These are phyloP conservation scores for Wickerhamomyces canadensis DNA, from an alignment of 805 yeast species.

Conservation along the genomic window DNA sequence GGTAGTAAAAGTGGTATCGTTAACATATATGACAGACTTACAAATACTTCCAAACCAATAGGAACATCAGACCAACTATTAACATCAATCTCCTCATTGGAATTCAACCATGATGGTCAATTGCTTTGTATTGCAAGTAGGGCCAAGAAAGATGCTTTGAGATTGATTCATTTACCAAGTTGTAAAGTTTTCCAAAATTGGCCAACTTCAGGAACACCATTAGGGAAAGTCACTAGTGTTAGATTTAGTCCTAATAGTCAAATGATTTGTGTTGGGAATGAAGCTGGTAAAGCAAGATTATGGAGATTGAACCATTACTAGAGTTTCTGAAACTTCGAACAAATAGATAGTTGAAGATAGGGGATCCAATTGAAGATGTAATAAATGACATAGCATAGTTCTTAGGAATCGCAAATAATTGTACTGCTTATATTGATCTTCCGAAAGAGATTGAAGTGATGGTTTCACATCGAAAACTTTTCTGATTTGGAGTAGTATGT, in stretches of 20 bases:
- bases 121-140: slow-evolving; percentile 79
- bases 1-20: slow-evolving; percentile 91
- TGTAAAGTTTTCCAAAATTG: slow-evolving; percentile 87
- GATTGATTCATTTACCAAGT: slow-evolving; percentile 82
- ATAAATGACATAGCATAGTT: too few species aligned
- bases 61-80: slow-evolving; percentile 73
- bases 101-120: slow-evolving; percentile 86
- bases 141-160: slow-evolving; percentile 78
- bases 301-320: slow-evolving; percentile 85
- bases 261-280: slow-evolving; percentile 85
- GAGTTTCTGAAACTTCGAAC: too few species aligned
- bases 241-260: slow-evolving; percentile 77
- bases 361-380: too few species aligned
- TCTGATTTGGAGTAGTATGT: too few species aligned
- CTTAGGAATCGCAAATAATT: too few species aligned
- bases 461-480: too few species aligned
- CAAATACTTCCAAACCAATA: slow-evolving; percentile 43
- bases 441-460: too few species aligned
- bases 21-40: slow-evolving; percentile 63
- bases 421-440: too few species aligned
- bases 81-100: slow-evolving; percentile 68
- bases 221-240: slow-evolving; percentile 85
- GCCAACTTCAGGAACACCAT: slow-evolving; percentile 96
- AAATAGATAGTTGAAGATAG: too few species aligned
- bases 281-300: slow-evolving; percentile 81